Evolutionary conservation across 352 stramenopile species (phyloP).

Genomic region (Thalassiosira livingstoniorum): DNA sequence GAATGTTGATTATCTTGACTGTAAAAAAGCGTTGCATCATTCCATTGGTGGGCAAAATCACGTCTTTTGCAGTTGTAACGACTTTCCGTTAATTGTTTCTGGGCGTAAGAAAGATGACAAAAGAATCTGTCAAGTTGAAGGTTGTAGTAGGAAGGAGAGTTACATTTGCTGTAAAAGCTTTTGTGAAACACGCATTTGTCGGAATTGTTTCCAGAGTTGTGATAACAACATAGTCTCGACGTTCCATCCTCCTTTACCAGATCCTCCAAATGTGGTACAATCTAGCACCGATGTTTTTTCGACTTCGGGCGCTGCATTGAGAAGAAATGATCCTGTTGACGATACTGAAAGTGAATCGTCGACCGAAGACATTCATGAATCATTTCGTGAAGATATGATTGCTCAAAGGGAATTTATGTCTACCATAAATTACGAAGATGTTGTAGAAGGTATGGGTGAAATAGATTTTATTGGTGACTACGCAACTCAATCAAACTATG

Average conservation of each 20-base stretch:
- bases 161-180: conserved; percentile 12
- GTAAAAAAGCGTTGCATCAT: conserved; percentile 17
- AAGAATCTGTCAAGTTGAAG: neutral
- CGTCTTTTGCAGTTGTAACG: conserved; percentile 23
- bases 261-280: no score
- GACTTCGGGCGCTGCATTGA: no score
- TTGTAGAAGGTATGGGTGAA: conserved; percentile 8
- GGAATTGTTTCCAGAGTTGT: neutral
- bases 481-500: conserved; percentile 10
- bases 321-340: no score
- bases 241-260: no score
- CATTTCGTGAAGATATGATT: no score
- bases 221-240: neutral
- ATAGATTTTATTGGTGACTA: conserved; percentile 25
- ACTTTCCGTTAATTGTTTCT: conserved; percentile 18
- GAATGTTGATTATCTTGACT: neutral
- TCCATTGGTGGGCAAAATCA: conserved; percentile 18
- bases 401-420: no score
- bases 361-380: no score
- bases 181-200: neutral
- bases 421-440: neutral
- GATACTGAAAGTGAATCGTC: no score
- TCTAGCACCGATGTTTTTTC: no score
- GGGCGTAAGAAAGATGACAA: conserved; percentile 8
- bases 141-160: neutral